Evolutionary conservation across 164 flowering plant genomes (phyloP), one percentile per base, ranked within the genome.

Genomic region (Saururus chinensis): DNA sequence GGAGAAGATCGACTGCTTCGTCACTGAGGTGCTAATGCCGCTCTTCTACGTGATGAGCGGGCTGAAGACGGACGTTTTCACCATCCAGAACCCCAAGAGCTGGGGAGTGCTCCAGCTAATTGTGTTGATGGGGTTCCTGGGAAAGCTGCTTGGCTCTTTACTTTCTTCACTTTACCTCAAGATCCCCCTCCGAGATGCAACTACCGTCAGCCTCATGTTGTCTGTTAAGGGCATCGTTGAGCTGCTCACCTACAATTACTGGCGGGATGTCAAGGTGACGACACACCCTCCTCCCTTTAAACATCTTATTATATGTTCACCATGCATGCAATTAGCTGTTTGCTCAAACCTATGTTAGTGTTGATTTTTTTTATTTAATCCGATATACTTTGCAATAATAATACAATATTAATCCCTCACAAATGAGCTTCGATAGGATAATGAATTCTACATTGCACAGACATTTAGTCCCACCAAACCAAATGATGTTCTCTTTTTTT

Each of bases 211-310:
- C 58, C 75, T 92, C 30, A 68, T 85, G 13, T 24, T 84, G 77
- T 78, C 76, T 62, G 56, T 81, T 3, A 76, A 88, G 72, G 98
- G 98, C 21, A 73, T 81, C 35, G 74, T 79, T 2, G 98, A 92
- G 75, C 24, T 79, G 52, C 11, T 83, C 8, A 4, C 81, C 62
- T 76, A 73, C 59, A 41, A 78, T 4, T 84, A 75, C 45, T 84
- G 85, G 84, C 52, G 69, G 66, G 87, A 82, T 53, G 67, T 69
- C 53, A 62, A 65, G 81, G 86, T 84, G 71, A 13, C 8, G 13
- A 9, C 37, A 11, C 22, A 16, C 48, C 41, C 21, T 24, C 45
- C 11, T 61, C 22, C 60, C 17, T 48, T 56, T 17, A 17, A 0
- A 8, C 45, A 8, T 41, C 45, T 13, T 41, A 41, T 41, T 0